These are phyloP conservation scores for Oehlia diaphana DNA, from an alignment of 192 early-diverging fungal species.

Conservation along the genomic window DNA sequence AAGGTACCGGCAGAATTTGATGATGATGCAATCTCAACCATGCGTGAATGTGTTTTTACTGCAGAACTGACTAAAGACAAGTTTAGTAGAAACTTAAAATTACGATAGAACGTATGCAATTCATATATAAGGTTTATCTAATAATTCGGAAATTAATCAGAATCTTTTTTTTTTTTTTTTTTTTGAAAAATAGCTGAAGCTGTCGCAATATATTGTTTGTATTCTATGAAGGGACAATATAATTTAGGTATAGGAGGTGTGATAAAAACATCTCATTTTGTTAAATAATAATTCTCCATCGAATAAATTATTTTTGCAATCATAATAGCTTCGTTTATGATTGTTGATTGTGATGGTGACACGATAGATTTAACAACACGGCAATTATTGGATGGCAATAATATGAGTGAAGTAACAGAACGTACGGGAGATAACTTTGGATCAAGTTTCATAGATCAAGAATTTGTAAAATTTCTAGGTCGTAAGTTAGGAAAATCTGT, in stretches of 20 bases:
- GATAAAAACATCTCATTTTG: background rate
- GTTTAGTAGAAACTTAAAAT: background rate
- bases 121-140: too few species aligned
- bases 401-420: conserved; percentile 2
- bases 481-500: too few species aligned
- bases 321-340: conserved; percentile 47
- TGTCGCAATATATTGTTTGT: background rate
- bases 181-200: conserved; percentile 9
- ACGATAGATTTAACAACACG: conserved; percentile 54
- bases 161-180: background rate
- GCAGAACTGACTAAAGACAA: background rate
- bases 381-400: too few species aligned
- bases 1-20: background rate
- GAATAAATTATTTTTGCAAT: background rate
- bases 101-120: too few species aligned
- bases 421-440: conserved; percentile 3
- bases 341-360: conserved; percentile 57
- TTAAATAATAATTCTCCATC: background rate
- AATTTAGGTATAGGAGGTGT: conserved; percentile 9
- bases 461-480: conserved; percentile 20
- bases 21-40: background rate
- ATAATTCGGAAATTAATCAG: too few species aligned
- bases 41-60: background rate
- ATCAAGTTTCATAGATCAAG: conserved; percentile 4
- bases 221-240: background rate